Evolutionary conservation across 169 alveolate genomes (phyloP), one percentile per base, ranked within the genome.

Genomic region (Plasmodium vinckei): DNA sequence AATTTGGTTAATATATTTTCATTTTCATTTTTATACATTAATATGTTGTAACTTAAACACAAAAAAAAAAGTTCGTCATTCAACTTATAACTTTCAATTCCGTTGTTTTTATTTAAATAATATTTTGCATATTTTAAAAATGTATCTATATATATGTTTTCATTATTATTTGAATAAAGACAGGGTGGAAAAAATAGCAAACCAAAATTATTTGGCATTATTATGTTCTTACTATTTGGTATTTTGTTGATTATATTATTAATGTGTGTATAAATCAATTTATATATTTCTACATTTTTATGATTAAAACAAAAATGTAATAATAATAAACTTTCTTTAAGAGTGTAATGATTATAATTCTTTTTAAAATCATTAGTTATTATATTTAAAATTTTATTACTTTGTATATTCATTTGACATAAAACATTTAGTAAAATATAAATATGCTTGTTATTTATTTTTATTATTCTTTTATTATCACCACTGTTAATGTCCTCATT

Each of bases 351-450:
- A 39, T 19, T 46, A 19, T 56, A n/a, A 9, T 39, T 39, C 44
- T 15, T 67, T 69, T 77, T 77, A 77, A 77, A 77, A 19, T 77
- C 51, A n/a, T 69, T 15, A 25, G 49, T 19, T 47, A 77, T 39
- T 23, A 77, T 17, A 19, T 64, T 47, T 15, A 46, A 77, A 12
- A 69, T 77, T 47, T 4, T 23, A 39, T 77, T 21, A 44, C 53
- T 77, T 9, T 64, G 68, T 57, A 77, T 46, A 51, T 63, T 77
- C 79, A 77, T 77, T 42, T 77, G 88, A 25, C 57, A 51, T 49
- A 77, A 27, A 46, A 64, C 68, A 23, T 68, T 77, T 46, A 77
- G 39, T 44, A 77, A 25, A 33, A 77, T 67, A 47, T 77, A 63
- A 19, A 65, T 51, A 77, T 77, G 77, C 5, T 64, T 56, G 61